Percentiles rank a stretch among this genome's conserved stretches.
Evolutionary conservation across 768 basidiomycete genomes (phyloP).

Genomic region (Mycena vitilis): DNA sequence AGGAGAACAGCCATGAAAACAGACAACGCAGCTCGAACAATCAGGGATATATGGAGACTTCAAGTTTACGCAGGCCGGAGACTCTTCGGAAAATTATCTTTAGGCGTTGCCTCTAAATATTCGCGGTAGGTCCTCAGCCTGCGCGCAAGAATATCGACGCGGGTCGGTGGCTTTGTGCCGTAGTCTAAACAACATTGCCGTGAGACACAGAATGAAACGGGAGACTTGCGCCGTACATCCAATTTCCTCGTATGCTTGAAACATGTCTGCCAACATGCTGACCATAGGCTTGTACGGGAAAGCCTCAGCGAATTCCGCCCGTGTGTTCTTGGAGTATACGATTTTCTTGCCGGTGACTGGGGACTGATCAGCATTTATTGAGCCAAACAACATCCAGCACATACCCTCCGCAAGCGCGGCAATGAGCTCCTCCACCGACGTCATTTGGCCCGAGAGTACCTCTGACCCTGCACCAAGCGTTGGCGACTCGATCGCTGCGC

Average conservation of each 20-base stretch:
- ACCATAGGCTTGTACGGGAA: conserved; percentile 3
- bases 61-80: neutral
- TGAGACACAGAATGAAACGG: neutral
- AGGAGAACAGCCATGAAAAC: too few species aligned
- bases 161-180: neutral
- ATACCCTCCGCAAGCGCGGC: conserved; percentile 6
- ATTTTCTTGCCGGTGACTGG: conserved; percentile 16
- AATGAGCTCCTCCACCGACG: conserved; percentile 10
- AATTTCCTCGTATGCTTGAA: conserved; percentile 9
- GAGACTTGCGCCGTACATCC: conserved; percentile 11
- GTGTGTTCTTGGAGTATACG: neutral
- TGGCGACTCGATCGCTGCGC: conserved; percentile 20
- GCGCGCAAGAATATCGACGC: conserved; percentile 10
- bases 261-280: conserved; percentile 3
- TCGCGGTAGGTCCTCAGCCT: conserved; percentile 11
- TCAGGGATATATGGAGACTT: too few species aligned
- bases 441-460: conserved; percentile 6
- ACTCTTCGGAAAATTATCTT: conserved; percentile 3
- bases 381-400: neutral
- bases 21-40: too few species aligned
- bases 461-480: conserved; percentile 16
- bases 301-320: neutral
- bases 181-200: neutral
- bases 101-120: neutral
- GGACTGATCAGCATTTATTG: too few species aligned